These are phyloP conservation scores for Calonectria pteridis DNA, from an alignment of 2,329 filamentous ascomycete genomes.

Conservation along the genomic window DNA sequence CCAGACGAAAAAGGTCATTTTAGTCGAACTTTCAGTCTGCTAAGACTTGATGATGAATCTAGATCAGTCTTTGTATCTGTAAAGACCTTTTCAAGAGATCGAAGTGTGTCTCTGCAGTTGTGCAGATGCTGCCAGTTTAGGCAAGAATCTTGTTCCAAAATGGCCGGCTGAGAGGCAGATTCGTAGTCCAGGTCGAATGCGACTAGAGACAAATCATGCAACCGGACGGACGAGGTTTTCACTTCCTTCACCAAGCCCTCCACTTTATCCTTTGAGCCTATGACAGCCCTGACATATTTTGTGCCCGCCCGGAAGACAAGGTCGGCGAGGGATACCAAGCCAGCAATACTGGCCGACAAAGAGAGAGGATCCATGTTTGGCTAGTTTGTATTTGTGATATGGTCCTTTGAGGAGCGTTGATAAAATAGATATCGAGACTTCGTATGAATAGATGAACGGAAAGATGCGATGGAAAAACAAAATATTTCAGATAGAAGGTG, in stretches of 20 bases:
- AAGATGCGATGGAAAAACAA: too few relatives aligned
- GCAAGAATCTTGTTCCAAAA: neutral
- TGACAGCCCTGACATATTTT: slow-evolving; percentile 15
- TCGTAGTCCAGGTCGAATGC: slow-evolving; percentile 17
- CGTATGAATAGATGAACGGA: too few relatives aligned
- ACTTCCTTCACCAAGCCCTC: slow-evolving; percentile 5
- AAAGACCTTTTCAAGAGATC: neutral
- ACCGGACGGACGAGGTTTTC: neutral
- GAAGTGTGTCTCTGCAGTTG: slow-evolving; percentile 11
- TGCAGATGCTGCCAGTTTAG: slow-evolving; percentile 7
- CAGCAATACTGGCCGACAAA: slow-evolving; percentile 27
- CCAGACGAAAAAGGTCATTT: slow-evolving; percentile 22
- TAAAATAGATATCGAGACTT: too few relatives aligned
- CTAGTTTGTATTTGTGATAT: too few relatives aligned
- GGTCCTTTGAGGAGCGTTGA: too few relatives aligned
- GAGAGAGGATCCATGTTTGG: slow-evolving; percentile 21
- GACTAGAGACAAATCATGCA: slow-evolving; percentile 6
- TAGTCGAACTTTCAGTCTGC: neutral
- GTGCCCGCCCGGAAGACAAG: slow-evolving; percentile 13
- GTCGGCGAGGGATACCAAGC: slow-evolving; percentile 27
- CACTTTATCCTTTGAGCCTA: slow-evolving; percentile 3
- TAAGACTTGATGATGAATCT: neutral
- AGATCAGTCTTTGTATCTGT: neutral
- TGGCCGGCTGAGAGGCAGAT: neutral
- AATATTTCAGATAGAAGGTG: too few relatives aligned